Evolutionary conservation across 2,329 filamentous ascomycete genomes (phyloP), one percentile per base, ranked within the genome.

Genomic region (Aspergillus chevalieri): DNA sequence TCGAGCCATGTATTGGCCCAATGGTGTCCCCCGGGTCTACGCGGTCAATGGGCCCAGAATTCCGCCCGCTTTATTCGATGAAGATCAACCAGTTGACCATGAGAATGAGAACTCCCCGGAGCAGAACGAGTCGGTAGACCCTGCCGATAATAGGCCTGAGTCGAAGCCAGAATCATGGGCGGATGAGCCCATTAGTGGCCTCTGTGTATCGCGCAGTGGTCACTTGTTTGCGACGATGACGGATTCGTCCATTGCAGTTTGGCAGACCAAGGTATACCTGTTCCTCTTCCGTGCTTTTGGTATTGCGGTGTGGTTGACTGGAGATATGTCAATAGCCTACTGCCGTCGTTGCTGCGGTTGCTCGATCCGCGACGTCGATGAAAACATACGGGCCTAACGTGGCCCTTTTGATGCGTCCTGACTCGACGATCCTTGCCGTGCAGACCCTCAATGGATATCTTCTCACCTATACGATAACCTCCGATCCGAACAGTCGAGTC

Each of bases 391-490:
- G 93, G 36, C 79, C 83, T 34, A 97, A 96, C 67, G 81, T 87
- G 48, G 84, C 89, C 58, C 80, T 98, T 41, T 78, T 95, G 9
- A 81, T 98, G 51, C 86, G 91, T 47, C 92, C 93, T 4, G 93
- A 98, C 69, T 90, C 89, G 6, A 86, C 89, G 51, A 94, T 97
- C 47, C 82, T 96, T 46, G 90, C 96, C 34, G 84, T 96, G 42
- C 90, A 92, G 64, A 97, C 93, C 3, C 80, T 83, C 38, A 75
- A 84, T 43, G 91, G 91, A 53, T 97, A 88, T 65, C 79, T 98
- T 24, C 93, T 98, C 59, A 97, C 91, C 4, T 98, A 98, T 66
- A 92, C 91, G 0, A 77, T 98, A 39, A 87, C 90, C 10, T 89
- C 85, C 15, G 92, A 96, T 64, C 80, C 87, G 46, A 84, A 87